These are phyloP conservation scores for Elasticomyces elasticus DNA, from an alignment of 495 filamentous ascomycete genomes.

Conservation along the genomic window DNA sequence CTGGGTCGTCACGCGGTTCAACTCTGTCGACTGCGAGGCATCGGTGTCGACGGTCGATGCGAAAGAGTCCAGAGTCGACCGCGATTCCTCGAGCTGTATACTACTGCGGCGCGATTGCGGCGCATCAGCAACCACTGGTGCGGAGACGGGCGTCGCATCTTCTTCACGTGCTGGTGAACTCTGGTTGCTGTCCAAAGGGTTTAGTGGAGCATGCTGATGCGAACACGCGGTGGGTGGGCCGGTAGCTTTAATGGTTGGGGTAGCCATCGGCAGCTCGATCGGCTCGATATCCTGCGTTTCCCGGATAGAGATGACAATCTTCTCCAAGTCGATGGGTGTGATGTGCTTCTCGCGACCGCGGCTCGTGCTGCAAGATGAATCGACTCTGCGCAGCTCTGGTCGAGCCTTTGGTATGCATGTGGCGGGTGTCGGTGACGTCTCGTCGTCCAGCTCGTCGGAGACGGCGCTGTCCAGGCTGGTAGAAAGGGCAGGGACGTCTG, in stretches of 20 bases:
- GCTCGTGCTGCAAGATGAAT: slow-evolving; percentile 45
- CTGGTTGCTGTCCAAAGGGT: background rate
- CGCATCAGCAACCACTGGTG: no score
- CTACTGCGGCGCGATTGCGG: no score
- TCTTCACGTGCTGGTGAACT: slow-evolving; percentile 22
- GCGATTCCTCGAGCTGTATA: slow-evolving; percentile 14
- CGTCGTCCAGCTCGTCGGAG: slow-evolving; percentile 52
- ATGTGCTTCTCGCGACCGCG: slow-evolving; percentile 80
- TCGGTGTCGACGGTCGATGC: slow-evolving; percentile 32
- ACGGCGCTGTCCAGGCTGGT: slow-evolving; percentile 76
- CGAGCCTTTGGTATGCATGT: slow-evolving; percentile 46
- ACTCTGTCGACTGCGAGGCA: slow-evolving; percentile 14
- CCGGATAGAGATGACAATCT: slow-evolving; percentile 83
- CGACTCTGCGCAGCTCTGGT: slow-evolving; percentile 46
- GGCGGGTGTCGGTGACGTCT: slow-evolving; percentile 55
- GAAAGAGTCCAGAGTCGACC: slow-evolving; percentile 28
- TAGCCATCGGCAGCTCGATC: slow-evolving; percentile 31
- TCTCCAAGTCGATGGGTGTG: slow-evolving; percentile 73
- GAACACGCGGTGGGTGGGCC: slow-evolving; percentile 18
- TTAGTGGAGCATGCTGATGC: background rate
- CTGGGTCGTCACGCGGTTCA: slow-evolving; percentile 27
- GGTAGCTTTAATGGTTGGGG: background rate
- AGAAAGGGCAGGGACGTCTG: slow-evolving; percentile 76
- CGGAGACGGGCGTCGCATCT: background rate
- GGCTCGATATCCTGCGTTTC: slow-evolving; percentile 61